Base-by-base conservation (phyloP, 495 filamentous ascomycete species). In the Xylaria nigripes region DNA sequence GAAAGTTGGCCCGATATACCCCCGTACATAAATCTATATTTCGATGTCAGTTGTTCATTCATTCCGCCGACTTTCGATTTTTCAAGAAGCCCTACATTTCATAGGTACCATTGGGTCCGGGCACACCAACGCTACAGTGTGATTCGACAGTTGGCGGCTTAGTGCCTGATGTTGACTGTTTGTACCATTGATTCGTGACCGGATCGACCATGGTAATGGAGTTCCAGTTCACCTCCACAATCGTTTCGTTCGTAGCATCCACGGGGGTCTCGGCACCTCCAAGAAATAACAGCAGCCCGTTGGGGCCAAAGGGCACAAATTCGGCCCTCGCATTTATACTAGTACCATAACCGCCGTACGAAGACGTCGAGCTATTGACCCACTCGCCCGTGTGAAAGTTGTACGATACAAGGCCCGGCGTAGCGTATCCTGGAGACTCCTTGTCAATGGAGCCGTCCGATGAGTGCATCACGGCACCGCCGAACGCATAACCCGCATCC, bases 181-280 rank as follows among this genome's bases (percentile, higher is more conserved):
- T 61, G 27, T 71, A 69, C 56, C 56, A 61, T 25, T 68, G 51
- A 32, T 58, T 56, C 2, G 65, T 69, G 12, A 55, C 58, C 15
- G 72, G 70, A 40, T 75, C 71, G 51, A 68, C 62, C n/a, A 75
- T 55, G 6, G 40, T 66, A 15, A 74, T 22, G 16, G 40, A 50
- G 15, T 62, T 56, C 45, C 69, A 62, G 51, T 36, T 54, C 13
- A 60, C 22, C 25, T 58, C 54, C 6, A 55, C 48, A 21, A 56
- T 57, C 9, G 50, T 62, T 13, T 44, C 43, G 12, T 57, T 50
- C 30, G 54, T 59, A 3, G 40, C 53, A 21, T 61, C 61, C 22
- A 59, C 47, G 5, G 61, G 54, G 8, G 55, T 48, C 15, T 64
- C 55, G 8, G 56, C 44, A 3, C 72, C 72, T 10, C 68, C 71